Conservation (phyloP, 2,329 filamentous ascomycete species). For the Didymella pomorum region DNA sequence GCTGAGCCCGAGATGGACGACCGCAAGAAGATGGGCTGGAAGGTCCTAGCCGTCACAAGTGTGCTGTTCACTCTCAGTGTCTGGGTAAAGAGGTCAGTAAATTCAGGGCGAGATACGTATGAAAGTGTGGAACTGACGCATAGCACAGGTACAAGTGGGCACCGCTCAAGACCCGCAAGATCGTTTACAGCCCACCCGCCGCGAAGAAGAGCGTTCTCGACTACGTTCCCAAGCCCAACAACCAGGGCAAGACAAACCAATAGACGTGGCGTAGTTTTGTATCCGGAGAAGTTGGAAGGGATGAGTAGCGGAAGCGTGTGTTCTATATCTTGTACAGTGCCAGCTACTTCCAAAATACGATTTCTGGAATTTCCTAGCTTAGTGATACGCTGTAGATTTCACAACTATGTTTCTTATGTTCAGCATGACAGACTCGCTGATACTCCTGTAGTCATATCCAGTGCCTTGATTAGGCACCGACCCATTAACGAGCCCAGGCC, state of each 20-base stretch:
- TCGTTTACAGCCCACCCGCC: constrained; percentile 80
- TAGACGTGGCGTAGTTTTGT: constrained; percentile 29
- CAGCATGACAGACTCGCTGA: constrained; percentile 15
- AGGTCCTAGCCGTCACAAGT: constrained; percentile 83
- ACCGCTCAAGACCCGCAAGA: constrained; percentile 92
- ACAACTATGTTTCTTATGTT: constrained; percentile 22
- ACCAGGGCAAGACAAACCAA: constrained; percentile 46
- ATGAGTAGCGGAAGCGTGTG: constrained; percentile 40
- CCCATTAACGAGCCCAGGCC: neutral
- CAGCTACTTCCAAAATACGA: constrained; percentile 48
- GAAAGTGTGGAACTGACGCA: constrained; percentile 37
- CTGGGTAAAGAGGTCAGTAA: constrained; percentile 87
- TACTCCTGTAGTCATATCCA: constrained; percentile 1
- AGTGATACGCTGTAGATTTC: constrained; percentile 36
- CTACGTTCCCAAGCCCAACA: constrained; percentile 45
- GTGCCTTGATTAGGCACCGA: neutral
- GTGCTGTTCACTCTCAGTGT: constrained; percentile 86
- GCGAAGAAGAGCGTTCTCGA: constrained; percentile 43
- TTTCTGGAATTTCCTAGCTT: constrained; percentile 41
- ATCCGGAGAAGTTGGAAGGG: constrained; percentile 31
- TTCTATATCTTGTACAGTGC: constrained; percentile 53
- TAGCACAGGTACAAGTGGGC: constrained; percentile 87
- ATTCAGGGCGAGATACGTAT: neutral
- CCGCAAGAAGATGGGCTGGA: constrained; percentile 99
- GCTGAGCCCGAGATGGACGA: constrained; percentile 99